Conservation (phyloP, 2,329 filamentous ascomycete genomes). For the Fusarium setosum region DNA sequence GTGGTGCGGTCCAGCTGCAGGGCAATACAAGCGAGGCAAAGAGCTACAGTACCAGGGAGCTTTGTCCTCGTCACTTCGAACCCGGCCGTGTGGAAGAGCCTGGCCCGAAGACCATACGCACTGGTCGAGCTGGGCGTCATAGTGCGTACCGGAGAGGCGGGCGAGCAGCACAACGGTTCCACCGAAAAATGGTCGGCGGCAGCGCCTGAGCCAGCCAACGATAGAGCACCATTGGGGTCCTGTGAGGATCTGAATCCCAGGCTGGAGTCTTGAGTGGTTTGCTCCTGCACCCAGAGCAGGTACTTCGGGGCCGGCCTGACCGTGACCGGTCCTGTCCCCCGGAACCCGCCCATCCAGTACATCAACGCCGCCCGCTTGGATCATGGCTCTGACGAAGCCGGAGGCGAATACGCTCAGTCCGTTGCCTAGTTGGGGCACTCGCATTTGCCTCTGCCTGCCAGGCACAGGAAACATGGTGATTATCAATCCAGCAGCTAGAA, state of each 20-base stretch:
- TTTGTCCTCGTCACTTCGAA: neutral
- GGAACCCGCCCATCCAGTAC: constrained; percentile 6
- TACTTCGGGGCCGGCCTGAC: neutral
- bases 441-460: neutral
- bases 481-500: neutral
- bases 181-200: neutral
- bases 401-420: constrained; percentile 6
- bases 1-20: too few species aligned
- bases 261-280: neutral
- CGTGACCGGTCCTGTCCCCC: constrained; percentile 12
- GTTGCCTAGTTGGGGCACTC: neutral
- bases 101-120: neutral
- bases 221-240: neutral
- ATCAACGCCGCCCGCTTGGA: neutral
- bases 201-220: neutral
- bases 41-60: neutral
- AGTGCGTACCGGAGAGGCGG: neutral
- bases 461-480: neutral
- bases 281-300: neutral
- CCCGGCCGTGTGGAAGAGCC: neutral
- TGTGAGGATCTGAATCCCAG: constrained; percentile 1
- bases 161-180: neutral
- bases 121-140: neutral
- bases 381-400: constrained; percentile 8
- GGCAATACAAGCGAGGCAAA: neutral